Evolutionary conservation across 2,329 filamentous ascomycete genomes (phyloP), one percentile per base, ranked within the genome.

Genomic region (Periconia sp.): DNA sequence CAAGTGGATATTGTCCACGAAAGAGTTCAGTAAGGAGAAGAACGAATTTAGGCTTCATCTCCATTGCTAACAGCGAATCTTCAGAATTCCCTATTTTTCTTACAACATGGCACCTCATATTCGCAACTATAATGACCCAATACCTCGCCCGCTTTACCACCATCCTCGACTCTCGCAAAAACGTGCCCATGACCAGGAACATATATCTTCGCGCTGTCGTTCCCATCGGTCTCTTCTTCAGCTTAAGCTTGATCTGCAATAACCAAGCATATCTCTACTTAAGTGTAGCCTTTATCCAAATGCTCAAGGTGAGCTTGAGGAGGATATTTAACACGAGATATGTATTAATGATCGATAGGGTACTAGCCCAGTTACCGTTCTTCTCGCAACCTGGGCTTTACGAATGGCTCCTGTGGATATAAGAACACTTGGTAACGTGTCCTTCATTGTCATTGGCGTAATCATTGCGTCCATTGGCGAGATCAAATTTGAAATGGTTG

Each of bases 281-380:
- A 49, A 94, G 88, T 57, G 92, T 97, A 46, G 88, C 92, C 48
- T 97, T 97, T 73, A 97, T 97, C 65, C 92, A 97, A 80, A 97
- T 97, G 92, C 85, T 97, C 72, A 97, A 97, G 88, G 87, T 90
- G 57, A 23, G 5, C n/a, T 2, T 7, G 13, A 12, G 17, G 16
- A 13, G 31, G 28, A 21, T 39, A n/a, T n/a, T n/a, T n/a, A n/a
- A n/a, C 22, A 48, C 22, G 35, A 28, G 23, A 39, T 22, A 46
- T 53, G 23, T 25, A 44, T 25, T 52, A 38, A 59, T 52, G 22
- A 28, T 9, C 22, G 4, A 22, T 53, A 92, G 89, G 94, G 94
- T 56, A 96, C 91, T 30, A 97, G 89, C 22, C 94, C 94, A 12
- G 92, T 97, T 47, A 91, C 91, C 40, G 92, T 97, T 38, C 84